phyloP scores from a whole-genome alignment of 2,329 filamentous ascomycete species.

The Cryphonectria carpinicola region DNA sequence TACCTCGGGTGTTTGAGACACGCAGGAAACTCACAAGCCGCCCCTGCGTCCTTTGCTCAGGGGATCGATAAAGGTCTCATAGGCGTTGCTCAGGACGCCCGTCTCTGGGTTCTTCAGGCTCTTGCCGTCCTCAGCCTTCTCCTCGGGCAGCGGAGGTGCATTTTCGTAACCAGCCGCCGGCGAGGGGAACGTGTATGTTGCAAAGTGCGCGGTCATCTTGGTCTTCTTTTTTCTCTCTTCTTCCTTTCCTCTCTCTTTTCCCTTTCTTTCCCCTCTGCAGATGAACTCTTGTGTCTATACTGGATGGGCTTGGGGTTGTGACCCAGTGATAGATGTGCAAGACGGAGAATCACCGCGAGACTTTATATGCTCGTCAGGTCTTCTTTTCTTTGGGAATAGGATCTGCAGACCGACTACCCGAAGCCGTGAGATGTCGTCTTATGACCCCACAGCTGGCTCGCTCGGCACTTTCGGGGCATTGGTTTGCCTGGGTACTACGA shows the following conservation, averaged over 20 bases:
- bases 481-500: too few species aligned
- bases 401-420: neutral
- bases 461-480: neutral
- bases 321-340: neutral
- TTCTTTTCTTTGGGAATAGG: too few species aligned
- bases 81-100: conserved; percentile 66
- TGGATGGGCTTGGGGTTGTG: too few species aligned
- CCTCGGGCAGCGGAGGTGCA: conserved; percentile 58
- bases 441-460: neutral
- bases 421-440: conserved; percentile 1
- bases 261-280: too few species aligned
- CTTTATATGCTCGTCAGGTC: neutral
- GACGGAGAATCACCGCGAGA: neutral
- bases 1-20: neutral
- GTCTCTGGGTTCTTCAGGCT: conserved; percentile 70
- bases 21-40: conserved; percentile 63
- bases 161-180: conserved; percentile 62
- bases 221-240: neutral
- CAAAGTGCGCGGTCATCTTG: conserved; percentile 45
- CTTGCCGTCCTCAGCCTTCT: conserved; percentile 74
- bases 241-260: too few species aligned
- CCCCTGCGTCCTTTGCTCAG: conserved; percentile 68
- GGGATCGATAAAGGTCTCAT: conserved; percentile 70
- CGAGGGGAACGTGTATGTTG: conserved; percentile 54
- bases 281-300: neutral